Base-by-base conservation (phyloP, 129 eudicot genomes). In the Silybum marianum region DNA sequence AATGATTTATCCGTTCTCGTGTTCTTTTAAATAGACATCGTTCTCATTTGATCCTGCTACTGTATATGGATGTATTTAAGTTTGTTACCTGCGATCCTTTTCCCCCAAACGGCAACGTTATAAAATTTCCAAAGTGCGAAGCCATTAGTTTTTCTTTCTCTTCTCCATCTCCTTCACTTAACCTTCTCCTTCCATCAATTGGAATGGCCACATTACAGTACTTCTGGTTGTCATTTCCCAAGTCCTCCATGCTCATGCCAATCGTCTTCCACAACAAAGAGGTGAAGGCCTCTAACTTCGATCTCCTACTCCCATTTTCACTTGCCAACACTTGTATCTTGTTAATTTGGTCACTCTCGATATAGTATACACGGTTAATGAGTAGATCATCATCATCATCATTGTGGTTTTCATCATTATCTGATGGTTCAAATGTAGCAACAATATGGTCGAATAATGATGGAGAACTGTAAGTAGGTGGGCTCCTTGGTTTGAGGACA, bases 61-160 rank as follows among this genome's bases (percentile, higher is more conserved):
- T 28, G 1, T 28, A 32, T 32, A 32, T 32, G 36, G 2, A 32
- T 32, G 36, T 32, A 32, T 32, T 4, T 32, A 32, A 32, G 36
- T 32, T 32, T 32, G 46, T 18, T 71, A 78, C 83, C 76, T 79
- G 69, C 48, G 71, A 6, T 76, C 16, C 73, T 77, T 46, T 78
- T 42, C 81, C 73, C 39, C 90, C 90, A 21, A 63, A 91, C 2
- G 96, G 90, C 34, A 91, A 79, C 0, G 93, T 85, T 14, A 91
- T 19, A 46, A 87, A 90, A 39, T 91, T 91, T 12, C 91, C 96
- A 58, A 87, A 89, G 65, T 91, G 88, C 0, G 85, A 22, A 14
- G 65, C 68, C 69, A 87, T 40, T 13, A 42, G n/a, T 9, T 86
- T 77, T 11, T 77, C 68, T 73, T 83, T 68, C 14, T 72, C 58